These are phyloP conservation scores for Ceratocystis variospora DNA, from an alignment of 2,329 filamentous ascomycete genomes.

Conservation along the genomic window DNA sequence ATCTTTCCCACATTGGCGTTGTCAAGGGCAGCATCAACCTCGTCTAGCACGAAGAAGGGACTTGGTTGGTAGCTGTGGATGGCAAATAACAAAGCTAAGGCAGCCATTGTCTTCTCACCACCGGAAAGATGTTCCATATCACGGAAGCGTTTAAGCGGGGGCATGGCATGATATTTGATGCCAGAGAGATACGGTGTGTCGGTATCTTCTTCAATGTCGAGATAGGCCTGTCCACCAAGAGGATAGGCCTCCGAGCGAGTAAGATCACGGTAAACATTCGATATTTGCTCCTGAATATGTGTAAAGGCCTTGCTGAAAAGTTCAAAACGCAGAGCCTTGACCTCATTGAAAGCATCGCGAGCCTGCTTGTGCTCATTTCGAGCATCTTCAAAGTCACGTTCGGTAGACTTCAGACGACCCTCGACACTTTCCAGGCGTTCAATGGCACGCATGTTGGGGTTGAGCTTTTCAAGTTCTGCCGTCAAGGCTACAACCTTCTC, in stretches of 20 bases:
- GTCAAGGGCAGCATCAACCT: slow-evolving; percentile 95
- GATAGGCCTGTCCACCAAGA: slow-evolving; percentile 74
- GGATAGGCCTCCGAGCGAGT: slow-evolving; percentile 85
- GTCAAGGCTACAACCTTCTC: slow-evolving; percentile 64
- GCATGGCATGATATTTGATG: slow-evolving; percentile 98
- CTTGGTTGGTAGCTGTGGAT: slow-evolving; percentile 92
- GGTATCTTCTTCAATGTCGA: slow-evolving; percentile 87
- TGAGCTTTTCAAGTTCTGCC: slow-evolving; percentile 78
- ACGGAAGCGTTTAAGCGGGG: slow-evolving; percentile 90
- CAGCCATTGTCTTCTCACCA: slow-evolving; percentile 97
- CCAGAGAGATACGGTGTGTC: slow-evolving; percentile 91
- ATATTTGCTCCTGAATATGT: slow-evolving; percentile 91
- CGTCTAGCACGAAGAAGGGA: slow-evolving; percentile 95
- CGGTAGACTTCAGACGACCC: slow-evolving; percentile 65
- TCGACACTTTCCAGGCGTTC: slow-evolving; percentile 82
- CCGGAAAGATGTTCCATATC: slow-evolving; percentile 98
- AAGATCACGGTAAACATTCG: slow-evolving; percentile 85
- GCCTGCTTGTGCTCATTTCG: slow-evolving; percentile 59
- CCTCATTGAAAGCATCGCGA: slow-evolving; percentile 67
- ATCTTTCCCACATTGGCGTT: slow-evolving; percentile 95
- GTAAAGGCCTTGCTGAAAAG: slow-evolving; percentile 91
- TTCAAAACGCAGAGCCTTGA: slow-evolving; percentile 72
- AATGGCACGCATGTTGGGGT: slow-evolving; percentile 91
- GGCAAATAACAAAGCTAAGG: slow-evolving; percentile 87
- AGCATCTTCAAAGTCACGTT: slow-evolving; percentile 79